Evolutionary conservation across 768 basidiomycete species (phyloP).

Genomic region (Hygrophorus pudorinus): DNA sequence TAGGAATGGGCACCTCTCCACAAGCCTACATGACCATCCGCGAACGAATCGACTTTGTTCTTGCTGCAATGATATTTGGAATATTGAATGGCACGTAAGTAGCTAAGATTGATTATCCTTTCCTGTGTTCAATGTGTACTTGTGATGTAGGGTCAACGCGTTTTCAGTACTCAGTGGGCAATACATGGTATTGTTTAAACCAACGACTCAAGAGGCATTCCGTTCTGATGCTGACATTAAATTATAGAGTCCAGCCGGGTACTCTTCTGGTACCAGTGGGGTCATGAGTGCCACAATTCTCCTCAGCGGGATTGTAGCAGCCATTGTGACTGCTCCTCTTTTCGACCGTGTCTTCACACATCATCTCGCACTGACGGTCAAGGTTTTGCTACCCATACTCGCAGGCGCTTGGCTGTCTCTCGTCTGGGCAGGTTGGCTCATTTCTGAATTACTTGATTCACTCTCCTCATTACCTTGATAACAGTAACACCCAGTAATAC

Average conservation of each 20-base stretch:
- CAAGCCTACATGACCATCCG: slow-evolving; percentile 49
- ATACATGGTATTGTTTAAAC: slow-evolving; percentile 38
- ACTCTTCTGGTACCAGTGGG: slow-evolving; percentile 55
- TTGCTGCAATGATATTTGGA: slow-evolving; percentile 53
- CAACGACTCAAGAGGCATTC: background rate
- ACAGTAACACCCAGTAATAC: slow-evolving; percentile 54
- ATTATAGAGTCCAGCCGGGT: slow-evolving; percentile 59
- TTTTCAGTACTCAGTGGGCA: slow-evolving; percentile 61
- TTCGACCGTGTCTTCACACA: slow-evolving; percentile 80
- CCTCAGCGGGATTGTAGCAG: slow-evolving; percentile 60
- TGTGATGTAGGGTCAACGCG: slow-evolving; percentile 37
- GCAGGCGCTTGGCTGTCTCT: slow-evolving; percentile 59
- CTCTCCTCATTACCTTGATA: slow-evolving; percentile 4
- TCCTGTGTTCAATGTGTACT: background rate
- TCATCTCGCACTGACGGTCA: slow-evolving; percentile 50
- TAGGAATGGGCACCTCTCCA: slow-evolving; percentile 29
- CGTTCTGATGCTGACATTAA: background rate
- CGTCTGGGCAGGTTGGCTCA: slow-evolving; percentile 65
- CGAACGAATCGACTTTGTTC: slow-evolving; percentile 63
- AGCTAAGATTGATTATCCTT: background rate
- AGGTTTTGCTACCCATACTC: slow-evolving; percentile 51
- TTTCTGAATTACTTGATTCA: background rate
- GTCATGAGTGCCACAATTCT: slow-evolving; percentile 61
- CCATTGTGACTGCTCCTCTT: slow-evolving; percentile 59
- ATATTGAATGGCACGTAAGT: slow-evolving; percentile 54